These are phyloP conservation scores for Megacollybia platyphylla DNA, from an alignment of 1,284 basidiomycete genomes.

Conservation along the genomic window DNA sequence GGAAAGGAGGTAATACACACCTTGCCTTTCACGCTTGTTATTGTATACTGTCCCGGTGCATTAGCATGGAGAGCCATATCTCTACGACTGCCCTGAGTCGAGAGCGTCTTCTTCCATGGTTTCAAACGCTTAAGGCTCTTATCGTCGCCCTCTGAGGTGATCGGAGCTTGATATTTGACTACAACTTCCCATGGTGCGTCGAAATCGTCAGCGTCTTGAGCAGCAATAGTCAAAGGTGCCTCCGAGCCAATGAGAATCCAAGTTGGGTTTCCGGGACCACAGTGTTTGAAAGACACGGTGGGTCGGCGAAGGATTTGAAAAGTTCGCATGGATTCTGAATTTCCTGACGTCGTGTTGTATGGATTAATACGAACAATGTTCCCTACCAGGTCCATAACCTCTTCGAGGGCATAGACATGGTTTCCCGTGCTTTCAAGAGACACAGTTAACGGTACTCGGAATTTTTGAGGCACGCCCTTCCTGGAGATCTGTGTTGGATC, in stretches of 20 bases:
- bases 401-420: conserved; percentile 61
- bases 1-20: conserved; percentile 15
- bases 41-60: conserved; percentile 74
- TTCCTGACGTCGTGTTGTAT: conserved; percentile 15
- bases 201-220: conserved; percentile 37
- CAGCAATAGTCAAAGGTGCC: conserved; percentile 34
- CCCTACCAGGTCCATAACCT: conserved; percentile 63
- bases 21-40: conserved; percentile 63
- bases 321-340: conserved; percentile 44
- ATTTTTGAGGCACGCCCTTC: conserved; percentile 30
- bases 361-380: conserved; percentile 46
- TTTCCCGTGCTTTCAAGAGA: conserved; percentile 48
- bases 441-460: conserved; percentile 59
- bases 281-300: conserved; percentile 61
- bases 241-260: conserved; percentile 66
- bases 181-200: conserved; percentile 61
- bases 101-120: conserved; percentile 50
- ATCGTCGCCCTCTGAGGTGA: conserved; percentile 18
- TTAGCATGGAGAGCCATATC: conserved; percentile 39
- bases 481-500: conserved; percentile 7
- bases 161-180: conserved; percentile 44
- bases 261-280: conserved; percentile 60
- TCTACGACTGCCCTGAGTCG: conserved; percentile 30
- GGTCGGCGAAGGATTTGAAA: conserved; percentile 72
- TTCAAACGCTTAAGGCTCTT: conserved; percentile 29